phyloP scores from a whole-genome alignment of 352 stramenopile genomes.

The Phytophthora sansomeana region DNA sequence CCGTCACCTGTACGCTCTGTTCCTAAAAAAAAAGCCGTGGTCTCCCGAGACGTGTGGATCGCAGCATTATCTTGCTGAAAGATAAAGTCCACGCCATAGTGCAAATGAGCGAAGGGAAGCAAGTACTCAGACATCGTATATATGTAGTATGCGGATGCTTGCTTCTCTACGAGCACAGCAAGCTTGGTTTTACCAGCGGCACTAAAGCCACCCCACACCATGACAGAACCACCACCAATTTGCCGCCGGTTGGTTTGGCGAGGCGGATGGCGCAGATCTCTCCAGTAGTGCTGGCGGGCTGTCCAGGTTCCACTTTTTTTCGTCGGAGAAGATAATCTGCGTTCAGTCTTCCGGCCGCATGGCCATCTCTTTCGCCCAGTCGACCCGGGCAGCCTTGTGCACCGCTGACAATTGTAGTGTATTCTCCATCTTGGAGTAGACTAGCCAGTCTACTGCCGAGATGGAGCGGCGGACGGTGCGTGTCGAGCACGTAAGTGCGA shows the following conservation, averaged over 20 bases:
- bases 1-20: conserved; percentile 2
- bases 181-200: neutral
- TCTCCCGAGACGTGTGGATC: neutral
- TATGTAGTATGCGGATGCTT: neutral
- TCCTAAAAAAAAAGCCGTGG: conserved; percentile 9
- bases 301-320: conserved; percentile 14
- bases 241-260: neutral
- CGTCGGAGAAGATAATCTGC: conserved; percentile 8
- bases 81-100: neutral
- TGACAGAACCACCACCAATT: neutral
- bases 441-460: neutral
- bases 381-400: neutral
- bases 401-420: neutral
- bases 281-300: neutral
- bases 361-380: neutral
- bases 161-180: neutral
- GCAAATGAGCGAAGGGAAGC: neutral
- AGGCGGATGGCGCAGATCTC: neutral
- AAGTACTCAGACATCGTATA: neutral
- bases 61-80: neutral
- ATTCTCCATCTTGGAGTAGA: conserved; percentile 15
- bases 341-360: neutral
- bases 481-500: neutral
- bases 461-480: neutral
- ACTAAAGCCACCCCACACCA: neutral